These are phyloP conservation scores for Pseudogymnoascus sp. DNA, from an alignment of 2,329 filamentous ascomycete species.

Conservation along the genomic window DNA sequence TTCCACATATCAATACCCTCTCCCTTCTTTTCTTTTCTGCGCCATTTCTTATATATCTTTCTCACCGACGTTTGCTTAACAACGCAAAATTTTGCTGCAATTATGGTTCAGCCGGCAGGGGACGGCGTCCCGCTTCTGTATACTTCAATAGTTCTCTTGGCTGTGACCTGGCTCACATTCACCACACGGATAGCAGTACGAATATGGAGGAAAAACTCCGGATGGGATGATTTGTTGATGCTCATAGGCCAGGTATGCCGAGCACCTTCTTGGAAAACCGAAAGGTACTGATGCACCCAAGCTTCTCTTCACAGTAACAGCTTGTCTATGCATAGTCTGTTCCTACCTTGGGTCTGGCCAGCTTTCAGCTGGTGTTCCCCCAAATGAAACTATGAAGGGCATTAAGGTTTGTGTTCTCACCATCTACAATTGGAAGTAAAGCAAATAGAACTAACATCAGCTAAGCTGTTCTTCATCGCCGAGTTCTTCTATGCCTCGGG, in stretches of 20 bases:
- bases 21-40: background rate
- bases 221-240: conserved; percentile 25
- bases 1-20: conserved; percentile 4
- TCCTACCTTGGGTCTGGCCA: conserved; percentile 26
- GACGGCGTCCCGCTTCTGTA: conserved; percentile 23
- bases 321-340: conserved; percentile 23
- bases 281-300: conserved; percentile 13
- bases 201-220: conserved; percentile 22
- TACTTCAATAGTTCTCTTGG: conserved; percentile 21
- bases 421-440: background rate
- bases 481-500: conserved; percentile 32
- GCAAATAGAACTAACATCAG: conserved; percentile 10
- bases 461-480: conserved; percentile 30
- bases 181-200: conserved; percentile 19
- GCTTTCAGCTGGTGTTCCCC: conserved; percentile 14
- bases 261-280: background rate
- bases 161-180: conserved; percentile 21
- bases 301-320: conserved; percentile 24
- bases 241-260: conserved; percentile 21
- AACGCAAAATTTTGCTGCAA: conserved; percentile 9
- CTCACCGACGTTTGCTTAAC: background rate
- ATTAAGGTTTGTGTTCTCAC: conserved; percentile 18
- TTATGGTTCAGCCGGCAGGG: conserved; percentile 22
- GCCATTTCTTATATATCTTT: background rate
- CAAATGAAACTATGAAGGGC: conserved; percentile 16